A percentile compares a stretch with the other conserved stretches of the same genome.
Evolutionary conservation across 129 eudicot genomes (phyloP).

Genomic region (sunflower (Helianthus annuus)): DNA sequence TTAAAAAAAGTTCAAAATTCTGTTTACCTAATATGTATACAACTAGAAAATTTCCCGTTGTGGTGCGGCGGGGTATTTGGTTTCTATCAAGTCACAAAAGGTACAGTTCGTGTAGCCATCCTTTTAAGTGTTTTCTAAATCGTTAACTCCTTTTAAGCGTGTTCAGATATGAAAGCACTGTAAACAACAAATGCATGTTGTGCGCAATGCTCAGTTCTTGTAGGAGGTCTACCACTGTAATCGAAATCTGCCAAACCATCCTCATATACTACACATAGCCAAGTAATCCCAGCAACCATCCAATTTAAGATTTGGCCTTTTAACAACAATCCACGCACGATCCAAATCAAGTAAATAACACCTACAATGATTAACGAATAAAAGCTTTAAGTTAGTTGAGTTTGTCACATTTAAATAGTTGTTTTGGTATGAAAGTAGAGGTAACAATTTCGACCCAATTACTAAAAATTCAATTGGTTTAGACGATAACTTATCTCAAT

Average conservation of each 20-base stretch:
- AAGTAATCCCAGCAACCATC: neutral
- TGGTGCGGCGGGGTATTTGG: too few relatives aligned
- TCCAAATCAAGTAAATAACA: neutral
- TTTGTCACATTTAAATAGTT: neutral
- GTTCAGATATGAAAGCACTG: too few relatives aligned
- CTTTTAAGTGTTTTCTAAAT: too few relatives aligned
- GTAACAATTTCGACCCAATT: neutral
- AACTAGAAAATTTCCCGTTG: too few relatives aligned
- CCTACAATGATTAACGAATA: conserved; percentile 1
- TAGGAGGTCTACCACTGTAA: neutral
- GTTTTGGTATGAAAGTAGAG: neutral
- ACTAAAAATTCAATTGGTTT: neutral
- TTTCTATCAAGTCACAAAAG: too few relatives aligned
- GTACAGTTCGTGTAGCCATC: too few relatives aligned
- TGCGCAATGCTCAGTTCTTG: too few relatives aligned
- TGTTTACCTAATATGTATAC: too few relatives aligned
- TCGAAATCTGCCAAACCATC: conserved; percentile 10
- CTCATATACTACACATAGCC: neutral
- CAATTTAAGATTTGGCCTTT: conserved; percentile 30
- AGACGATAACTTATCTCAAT: too few relatives aligned
- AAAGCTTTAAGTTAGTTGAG: neutral
- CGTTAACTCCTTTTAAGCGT: too few relatives aligned
- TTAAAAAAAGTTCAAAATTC: too few relatives aligned
- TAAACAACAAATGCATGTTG: too few relatives aligned
- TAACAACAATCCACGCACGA: conserved; percentile 25